These are phyloP conservation scores for Jimgerdemannia lactiflua DNA, from an alignment of 192 early-diverging fungal genomes.

Conservation along the genomic window DNA sequence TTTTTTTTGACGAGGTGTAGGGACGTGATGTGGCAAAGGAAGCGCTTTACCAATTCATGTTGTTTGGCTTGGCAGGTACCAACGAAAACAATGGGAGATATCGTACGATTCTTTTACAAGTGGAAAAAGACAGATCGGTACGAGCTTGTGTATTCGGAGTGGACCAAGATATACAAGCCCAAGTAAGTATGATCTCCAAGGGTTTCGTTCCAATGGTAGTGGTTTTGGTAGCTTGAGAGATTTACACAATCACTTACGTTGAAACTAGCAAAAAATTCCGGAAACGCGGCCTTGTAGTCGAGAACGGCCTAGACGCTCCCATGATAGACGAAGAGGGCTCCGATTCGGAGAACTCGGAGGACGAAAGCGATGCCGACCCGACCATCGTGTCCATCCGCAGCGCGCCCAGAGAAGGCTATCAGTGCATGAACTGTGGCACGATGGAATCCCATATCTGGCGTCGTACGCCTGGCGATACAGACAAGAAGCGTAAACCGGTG, in stretches of 20 bases:
- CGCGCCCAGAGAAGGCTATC: conserved; percentile 14
- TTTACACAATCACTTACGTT: neutral
- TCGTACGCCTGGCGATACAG: conserved; percentile 35
- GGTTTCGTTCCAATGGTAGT: neutral
- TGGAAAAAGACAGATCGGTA: conserved; percentile 59
- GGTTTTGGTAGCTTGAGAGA: neutral
- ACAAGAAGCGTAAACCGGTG: conserved; percentile 32
- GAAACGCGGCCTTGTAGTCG: conserved; percentile 15
- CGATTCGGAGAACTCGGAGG: neutral
- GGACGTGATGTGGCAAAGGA: conserved; percentile 24
- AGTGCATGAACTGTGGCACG: conserved; percentile 39
- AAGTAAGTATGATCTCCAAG: conserved; percentile 32
- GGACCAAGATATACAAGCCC: conserved; percentile 55
- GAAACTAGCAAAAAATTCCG: conserved; percentile 44
- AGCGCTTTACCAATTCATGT: neutral
- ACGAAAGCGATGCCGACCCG: conserved; percentile 20
- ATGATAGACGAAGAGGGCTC: conserved; percentile 19
- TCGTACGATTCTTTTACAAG: conserved; percentile 60
- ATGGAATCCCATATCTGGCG: conserved; percentile 33
- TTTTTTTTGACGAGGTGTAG: conserved; percentile 29
- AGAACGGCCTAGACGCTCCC: neutral
- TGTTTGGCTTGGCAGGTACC: conserved; percentile 1
- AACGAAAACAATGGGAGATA: conserved; percentile 41
- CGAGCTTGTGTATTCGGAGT: conserved; percentile 57
- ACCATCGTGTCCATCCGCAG: conserved; percentile 16